Base-by-base conservation (phyloP, 2,329 filamentous ascomycete genomes). In the Sclerotiophoma versabilis region DNA sequence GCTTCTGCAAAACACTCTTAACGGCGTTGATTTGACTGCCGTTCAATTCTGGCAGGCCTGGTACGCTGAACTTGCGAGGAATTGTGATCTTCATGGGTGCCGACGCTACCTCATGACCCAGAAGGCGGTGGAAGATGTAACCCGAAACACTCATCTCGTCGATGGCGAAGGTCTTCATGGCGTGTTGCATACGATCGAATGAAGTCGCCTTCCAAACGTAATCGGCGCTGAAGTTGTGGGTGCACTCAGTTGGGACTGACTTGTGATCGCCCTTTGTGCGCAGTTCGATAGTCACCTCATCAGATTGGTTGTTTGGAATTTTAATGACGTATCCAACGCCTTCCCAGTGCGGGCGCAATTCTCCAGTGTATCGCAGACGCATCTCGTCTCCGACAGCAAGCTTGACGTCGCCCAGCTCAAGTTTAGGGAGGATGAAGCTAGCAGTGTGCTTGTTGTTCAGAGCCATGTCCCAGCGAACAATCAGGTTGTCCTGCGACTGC, bases 121-220 rank as follows among this genome's bases (percentile, higher is more conserved):
- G 86, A 19, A 99, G 84, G 63, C 95, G 95, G 75, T 99, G 95
- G 80, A 98, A 99, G 62, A 99, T 96, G 77, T 97, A 99, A 30
- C 95, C 95, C 19, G 95, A 98, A 36, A 99, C 93, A 70, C 93
- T 97, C 89, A 96, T 91, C 76, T 99, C 95, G 66, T 99, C 93
- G 37, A 98, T 87, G 5, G 95, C 95, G 73, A 99, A 99, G 0
- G 92, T 98, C 82, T 97, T 98, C 93, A 99, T 98, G 49, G 95
- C 96, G 63, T 93, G 87, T 76, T 99, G 95, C 95, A 99, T 99
- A 60, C 95, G 93, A 71, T 99, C 95, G 73, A 99, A 99, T 0
- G 93, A 98, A 0, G 96, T 99, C 12, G 96, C 95, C 75, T 99
- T 99, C 95, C 95, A 99, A 50, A 99, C 95, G 71, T 99, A 99